phyloP scores from a whole-genome alignment of 148 eudicot genomes.

The Persicaria tinctoria region DNA sequence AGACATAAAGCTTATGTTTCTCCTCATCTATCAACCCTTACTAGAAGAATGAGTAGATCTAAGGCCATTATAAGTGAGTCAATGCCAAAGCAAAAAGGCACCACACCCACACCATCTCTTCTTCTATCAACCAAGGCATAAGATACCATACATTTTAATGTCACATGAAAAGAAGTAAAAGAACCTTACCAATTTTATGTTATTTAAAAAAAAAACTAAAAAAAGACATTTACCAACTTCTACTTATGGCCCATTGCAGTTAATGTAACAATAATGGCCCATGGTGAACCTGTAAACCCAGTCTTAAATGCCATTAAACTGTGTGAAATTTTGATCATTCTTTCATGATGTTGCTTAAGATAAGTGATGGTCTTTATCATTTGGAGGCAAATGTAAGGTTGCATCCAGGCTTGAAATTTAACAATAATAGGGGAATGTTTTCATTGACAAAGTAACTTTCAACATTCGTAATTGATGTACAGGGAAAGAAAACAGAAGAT shows the following conservation, averaged over 20 bases:
- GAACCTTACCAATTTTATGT: not conserved
- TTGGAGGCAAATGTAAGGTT: no score
- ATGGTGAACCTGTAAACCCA: no score
- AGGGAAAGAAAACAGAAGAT: not conserved
- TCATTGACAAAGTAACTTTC: no score
- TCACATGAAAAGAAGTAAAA: not conserved
- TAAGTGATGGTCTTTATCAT: no score
- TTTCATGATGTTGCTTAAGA: no score
- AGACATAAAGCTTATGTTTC: not conserved
- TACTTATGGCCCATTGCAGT: no score
- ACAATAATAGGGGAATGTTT: not conserved
- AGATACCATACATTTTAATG: not conserved
- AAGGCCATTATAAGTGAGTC: not conserved
- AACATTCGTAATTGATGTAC: no score
- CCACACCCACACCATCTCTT: not conserved
- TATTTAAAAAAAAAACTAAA: no score
- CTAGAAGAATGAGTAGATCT: not conserved
- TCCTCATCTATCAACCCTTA: not conserved
- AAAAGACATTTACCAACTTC: not conserved
- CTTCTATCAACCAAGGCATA: not conserved
- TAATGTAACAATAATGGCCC: no score
- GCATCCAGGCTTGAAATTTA: not conserved
- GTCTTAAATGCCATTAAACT: no score
- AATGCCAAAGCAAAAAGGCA: not conserved
- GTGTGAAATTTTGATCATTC: no score